A percentile compares a stretch with the other conserved stretches of the same genome.
Evolutionary conservation across 1,139 yeast genomes (phyloP).

Genomic region (Pichiaceae sp.): DNA sequence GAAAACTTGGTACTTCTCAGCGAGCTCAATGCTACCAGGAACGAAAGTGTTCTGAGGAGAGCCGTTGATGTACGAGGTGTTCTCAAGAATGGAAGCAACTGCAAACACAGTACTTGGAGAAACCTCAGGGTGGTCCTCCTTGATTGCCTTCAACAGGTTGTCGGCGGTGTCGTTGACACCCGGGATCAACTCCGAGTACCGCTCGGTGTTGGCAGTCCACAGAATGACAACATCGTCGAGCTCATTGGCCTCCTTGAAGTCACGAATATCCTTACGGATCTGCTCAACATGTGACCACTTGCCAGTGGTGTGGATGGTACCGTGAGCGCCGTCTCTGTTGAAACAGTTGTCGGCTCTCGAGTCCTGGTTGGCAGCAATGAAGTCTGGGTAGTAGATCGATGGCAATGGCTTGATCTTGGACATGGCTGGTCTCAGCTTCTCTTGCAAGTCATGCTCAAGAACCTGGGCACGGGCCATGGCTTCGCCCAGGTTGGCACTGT

Average conservation of each 20-base stretch:
- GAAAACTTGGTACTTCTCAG: conserved; percentile 66
- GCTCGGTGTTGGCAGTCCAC: conserved; percentile 98
- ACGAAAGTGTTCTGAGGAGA: conserved; percentile 97
- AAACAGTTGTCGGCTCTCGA: conserved; percentile 86
- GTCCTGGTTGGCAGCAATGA: conserved; percentile 90
- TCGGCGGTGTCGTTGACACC: conserved; percentile 90
- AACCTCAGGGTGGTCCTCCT: conserved; percentile 72
- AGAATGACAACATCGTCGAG: conserved; percentile 84
- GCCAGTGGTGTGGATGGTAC: conserved; percentile 44
- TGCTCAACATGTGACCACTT: conserved; percentile 90
- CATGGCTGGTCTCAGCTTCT: conserved; percentile 62
- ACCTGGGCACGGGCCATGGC: conserved; percentile 87
- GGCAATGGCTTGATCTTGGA: conserved; percentile 63
- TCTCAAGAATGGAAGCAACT: conserved; percentile 83
- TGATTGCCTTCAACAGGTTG: conserved; percentile 65
- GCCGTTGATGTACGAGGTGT: conserved; percentile 86
- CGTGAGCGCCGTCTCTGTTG: conserved; percentile 41
- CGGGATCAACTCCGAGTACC: conserved; percentile 68
- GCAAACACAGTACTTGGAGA: conserved; percentile 92
- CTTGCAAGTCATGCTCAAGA: conserved; percentile 77
- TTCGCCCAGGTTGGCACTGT: conserved; percentile 56
- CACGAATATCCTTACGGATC: conserved; percentile 74
- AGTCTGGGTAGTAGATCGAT: conserved; percentile 90
- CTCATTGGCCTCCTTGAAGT: conserved; percentile 63
- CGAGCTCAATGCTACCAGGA: conserved; percentile 88